Base-by-base conservation (phyloP, 164 flowering plant genomes). In the Chimonanthus salicifolius region DNA sequence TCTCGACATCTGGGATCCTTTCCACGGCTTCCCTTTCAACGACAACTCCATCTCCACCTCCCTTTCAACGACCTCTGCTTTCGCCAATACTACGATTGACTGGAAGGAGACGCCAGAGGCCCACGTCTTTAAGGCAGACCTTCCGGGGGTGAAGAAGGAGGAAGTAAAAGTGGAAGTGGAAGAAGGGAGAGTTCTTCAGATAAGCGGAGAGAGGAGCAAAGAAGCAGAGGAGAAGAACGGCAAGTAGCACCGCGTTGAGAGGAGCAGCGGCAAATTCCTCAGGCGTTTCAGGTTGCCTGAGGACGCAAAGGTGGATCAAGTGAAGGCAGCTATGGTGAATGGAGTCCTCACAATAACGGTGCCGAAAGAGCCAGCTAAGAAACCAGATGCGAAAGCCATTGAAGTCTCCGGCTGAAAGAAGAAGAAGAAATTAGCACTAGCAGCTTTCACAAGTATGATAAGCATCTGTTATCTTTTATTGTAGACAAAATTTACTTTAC, bases 31-130 rank as follows among this genome's bases (percentile, higher is more conserved):
- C 54, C 64, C 77, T 10, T 70, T 64, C 70, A 20, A 20, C 0
- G 54, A 62, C 43, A 4, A 33, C 49, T 20, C 33, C 4, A 5
- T 13, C 48, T 13, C 60, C 47, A 51, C 43, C 3, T 16, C 33
- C 6, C 21, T 20, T 20, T 20, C 65, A 81, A 47, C 16, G 7
- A 69, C 74, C 0, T 20, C 83, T 6, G 71, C 72, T 6, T 63
- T 81, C 13, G 81, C 74, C 3, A 72, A 71, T 66, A 51, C 80
- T 2, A 62, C 67, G 7, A 71, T 83, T 11, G 86, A 84, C 11
- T 84, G 86, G 86, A 82, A 78, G 73, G 85, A 84, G 62, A 84
- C 84, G n/a, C 80, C 80, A 4, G 79, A 80, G 62, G 83, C 82
- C 0, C 87, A 84, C 49, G 68, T 84, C 21, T 84, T 82, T 82